Evolutionary conservation across 306 rosid species (phyloP).

Genomic region (Cicer cuneatum): DNA sequence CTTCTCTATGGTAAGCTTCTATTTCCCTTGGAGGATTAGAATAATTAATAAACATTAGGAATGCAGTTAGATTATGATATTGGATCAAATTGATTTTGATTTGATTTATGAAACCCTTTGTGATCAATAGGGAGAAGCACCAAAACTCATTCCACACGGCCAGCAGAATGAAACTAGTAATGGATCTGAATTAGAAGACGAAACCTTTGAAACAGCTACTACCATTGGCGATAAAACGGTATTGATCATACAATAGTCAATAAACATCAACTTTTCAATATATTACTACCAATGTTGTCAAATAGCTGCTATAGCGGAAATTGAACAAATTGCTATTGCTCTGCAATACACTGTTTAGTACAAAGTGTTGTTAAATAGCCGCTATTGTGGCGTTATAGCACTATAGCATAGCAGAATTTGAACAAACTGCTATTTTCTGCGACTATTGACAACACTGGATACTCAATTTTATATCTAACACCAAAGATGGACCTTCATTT

Average conservation of each 20-base stretch:
- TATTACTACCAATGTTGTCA: constrained; percentile 23
- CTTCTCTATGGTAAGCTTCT: constrained; percentile 72
- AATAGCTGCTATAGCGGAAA: too few relatives aligned
- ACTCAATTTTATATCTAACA: constrained; percentile 35
- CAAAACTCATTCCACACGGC: constrained; percentile 61
- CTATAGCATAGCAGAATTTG: too few relatives aligned
- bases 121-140: constrained; percentile 85
- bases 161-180: constrained; percentile 54
- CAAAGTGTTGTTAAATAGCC: too few relatives aligned
- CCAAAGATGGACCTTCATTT: constrained; percentile 41
- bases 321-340: too few relatives aligned
- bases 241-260: constrained; percentile 47
- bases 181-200: constrained; percentile 60
- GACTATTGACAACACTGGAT: too few relatives aligned
- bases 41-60: constrained; percentile 21
- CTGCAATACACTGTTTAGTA: too few relatives aligned
- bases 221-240: constrained; percentile 71
- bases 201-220: constrained; percentile 52
- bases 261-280: constrained; percentile 27
- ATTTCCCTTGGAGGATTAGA: constrained; percentile 26
- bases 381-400: too few relatives aligned
- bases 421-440: too few relatives aligned
- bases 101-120: constrained; percentile 45
- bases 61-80: constrained; percentile 41
- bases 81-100: constrained; percentile 43